These are phyloP conservation scores for Dendrocalamus sinicus DNA, from an alignment of 176 grass and related monocot genomes.

Conservation along the genomic window DNA sequence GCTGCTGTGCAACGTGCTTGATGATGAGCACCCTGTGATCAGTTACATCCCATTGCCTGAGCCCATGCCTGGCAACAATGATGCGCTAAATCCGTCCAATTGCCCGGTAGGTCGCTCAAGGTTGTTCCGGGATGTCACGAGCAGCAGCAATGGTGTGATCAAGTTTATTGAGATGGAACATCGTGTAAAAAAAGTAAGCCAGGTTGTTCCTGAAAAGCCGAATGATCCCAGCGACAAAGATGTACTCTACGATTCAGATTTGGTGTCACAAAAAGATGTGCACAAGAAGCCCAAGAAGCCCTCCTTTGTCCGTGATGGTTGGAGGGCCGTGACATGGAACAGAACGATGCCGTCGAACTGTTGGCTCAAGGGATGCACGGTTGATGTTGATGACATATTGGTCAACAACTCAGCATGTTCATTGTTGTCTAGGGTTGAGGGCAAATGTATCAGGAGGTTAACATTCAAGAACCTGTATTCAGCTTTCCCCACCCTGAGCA, in stretches of 20 bases:
- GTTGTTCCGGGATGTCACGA: neutral
- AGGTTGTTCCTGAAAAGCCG: neutral
- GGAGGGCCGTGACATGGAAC: conserved; percentile 29
- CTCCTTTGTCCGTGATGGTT: neutral
- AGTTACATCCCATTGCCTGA: conserved; percentile 24
- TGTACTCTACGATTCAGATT: conserved; percentile 10
- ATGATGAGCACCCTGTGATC: neutral
- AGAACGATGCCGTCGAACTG: neutral
- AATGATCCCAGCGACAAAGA: neutral
- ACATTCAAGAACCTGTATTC: neutral
- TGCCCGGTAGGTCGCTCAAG: too few species aligned
- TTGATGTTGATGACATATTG: conserved; percentile 20
- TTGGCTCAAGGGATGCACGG: neutral
- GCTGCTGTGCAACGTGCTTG: neutral
- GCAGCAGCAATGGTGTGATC: neutral
- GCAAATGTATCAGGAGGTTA: neutral
- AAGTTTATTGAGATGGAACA: conserved; percentile 23
- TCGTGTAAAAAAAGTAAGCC: neutral
- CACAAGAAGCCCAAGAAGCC: neutral
- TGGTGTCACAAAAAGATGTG: neutral
- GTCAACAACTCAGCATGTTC: neutral
- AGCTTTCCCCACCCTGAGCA: neutral
- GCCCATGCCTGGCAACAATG: neutral
- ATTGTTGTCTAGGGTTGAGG: neutral
- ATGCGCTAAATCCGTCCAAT: neutral